Conservation (phyloP, 2,329 filamentous ascomycete genomes). For the Fusarium mangiferae region DNA sequence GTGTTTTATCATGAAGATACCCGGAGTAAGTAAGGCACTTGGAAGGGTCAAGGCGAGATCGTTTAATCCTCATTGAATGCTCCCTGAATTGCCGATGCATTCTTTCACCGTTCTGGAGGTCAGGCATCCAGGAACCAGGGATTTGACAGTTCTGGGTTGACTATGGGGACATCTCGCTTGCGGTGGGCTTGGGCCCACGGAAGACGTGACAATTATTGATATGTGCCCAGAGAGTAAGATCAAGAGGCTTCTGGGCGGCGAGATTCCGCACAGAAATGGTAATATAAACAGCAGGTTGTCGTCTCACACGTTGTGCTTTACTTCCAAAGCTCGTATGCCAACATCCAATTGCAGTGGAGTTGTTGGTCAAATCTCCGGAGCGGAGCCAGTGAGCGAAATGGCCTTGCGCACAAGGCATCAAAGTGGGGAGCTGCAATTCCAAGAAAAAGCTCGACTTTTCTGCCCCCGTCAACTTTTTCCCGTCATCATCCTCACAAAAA, state of each 20-base stretch:
- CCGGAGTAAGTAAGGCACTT: not conserved
- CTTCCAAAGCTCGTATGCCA: not conserved
- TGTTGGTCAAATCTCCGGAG: constrained; percentile 2
- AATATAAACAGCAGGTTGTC: not conserved
- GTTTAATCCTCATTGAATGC: not conserved
- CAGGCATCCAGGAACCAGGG: not conserved
- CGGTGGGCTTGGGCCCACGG: not conserved
- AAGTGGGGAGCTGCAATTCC: constrained; percentile 44
- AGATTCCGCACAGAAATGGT: not conserved
- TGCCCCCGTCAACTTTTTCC: constrained; percentile 14
- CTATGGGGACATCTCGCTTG: not conserved
- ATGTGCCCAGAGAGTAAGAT: not conserved
- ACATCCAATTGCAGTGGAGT: not conserved
- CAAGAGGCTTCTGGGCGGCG: not conserved
- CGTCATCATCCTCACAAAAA: constrained; percentile 31
- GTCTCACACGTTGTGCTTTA: not conserved
- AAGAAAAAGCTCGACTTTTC: constrained; percentile 40
- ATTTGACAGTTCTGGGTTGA: not conserved
- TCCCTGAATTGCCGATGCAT: not conserved
- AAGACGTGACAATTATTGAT: not conserved
- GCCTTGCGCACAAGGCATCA: constrained; percentile 48
- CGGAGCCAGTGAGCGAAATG: not conserved
- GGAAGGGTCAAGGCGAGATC: not conserved
- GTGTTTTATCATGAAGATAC: not conserved
- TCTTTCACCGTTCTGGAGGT: not conserved